A percentile compares a stretch with the other conserved stretches of the same genome.
phyloP scores from a whole-genome alignment of 768 basidiomycete genomes.

The Pluteus cervinus region DNA sequence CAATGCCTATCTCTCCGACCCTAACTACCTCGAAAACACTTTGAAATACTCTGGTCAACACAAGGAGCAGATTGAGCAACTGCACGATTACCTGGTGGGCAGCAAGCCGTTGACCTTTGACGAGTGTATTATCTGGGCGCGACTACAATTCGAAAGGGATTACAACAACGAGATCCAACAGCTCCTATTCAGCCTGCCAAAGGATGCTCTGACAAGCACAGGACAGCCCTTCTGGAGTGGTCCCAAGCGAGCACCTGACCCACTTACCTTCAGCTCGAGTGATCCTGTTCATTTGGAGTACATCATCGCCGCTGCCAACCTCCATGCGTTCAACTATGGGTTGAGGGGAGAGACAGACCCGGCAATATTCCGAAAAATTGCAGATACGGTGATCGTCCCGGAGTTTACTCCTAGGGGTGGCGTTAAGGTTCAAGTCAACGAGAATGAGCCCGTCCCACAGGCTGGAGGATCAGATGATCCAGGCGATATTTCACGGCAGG shows the following conservation, averaged over 20 bases:
- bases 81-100: slow-evolving; percentile 83
- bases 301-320: slow-evolving; percentile 89
- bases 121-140: slow-evolving; percentile 96
- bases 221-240: slow-evolving; percentile 99
- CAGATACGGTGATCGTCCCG: slow-evolving; percentile 78
- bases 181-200: slow-evolving; percentile 88
- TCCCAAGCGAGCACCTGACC: slow-evolving; percentile 94
- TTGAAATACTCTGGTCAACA: slow-evolving; percentile 91
- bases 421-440: slow-evolving; percentile 89
- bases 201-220: slow-evolving; percentile 84
- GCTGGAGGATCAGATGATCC: too few relatives aligned
- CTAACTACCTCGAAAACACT: slow-evolving; percentile 88
- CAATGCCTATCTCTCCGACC: slow-evolving; percentile 95
- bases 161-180: slow-evolving; percentile 93
- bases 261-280: slow-evolving; percentile 78
- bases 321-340: slow-evolving; percentile 98
- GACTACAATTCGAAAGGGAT: slow-evolving; percentile 90
- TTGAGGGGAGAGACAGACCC: slow-evolving; percentile 84
- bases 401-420: slow-evolving; percentile 92
- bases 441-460: slow-evolving; percentile 81
- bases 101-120: slow-evolving; percentile 94
- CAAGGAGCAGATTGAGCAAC: slow-evolving; percentile 82
- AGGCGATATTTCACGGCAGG: too few relatives aligned
- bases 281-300: slow-evolving; percentile 83
- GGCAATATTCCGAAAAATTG: slow-evolving; percentile 74